These are phyloP conservation scores for Claviceps maximensis DNA, from an alignment of 2,329 filamentous ascomycete species.

Conservation along the genomic window DNA sequence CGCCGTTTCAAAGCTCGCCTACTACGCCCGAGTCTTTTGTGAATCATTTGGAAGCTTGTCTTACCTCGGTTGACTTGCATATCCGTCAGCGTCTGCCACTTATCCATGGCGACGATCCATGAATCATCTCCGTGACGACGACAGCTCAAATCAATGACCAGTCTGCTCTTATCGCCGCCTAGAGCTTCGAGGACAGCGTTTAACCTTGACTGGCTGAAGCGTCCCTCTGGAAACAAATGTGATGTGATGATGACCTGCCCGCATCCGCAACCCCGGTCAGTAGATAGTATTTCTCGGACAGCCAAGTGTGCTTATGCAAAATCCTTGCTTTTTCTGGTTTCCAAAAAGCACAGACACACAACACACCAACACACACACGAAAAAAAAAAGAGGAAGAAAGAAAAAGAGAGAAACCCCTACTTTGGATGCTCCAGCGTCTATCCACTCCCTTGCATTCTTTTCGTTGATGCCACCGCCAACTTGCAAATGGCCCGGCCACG, in stretches of 20 bases:
- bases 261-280: not conserved
- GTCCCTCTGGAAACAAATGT: slow-evolving; percentile 75
- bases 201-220: slow-evolving; percentile 66
- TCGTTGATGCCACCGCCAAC: slow-evolving; percentile 90
- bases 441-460: slow-evolving; percentile 72
- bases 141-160: slow-evolving; percentile 93
- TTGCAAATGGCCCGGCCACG: slow-evolving; percentile 73
- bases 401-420: slow-evolving; percentile 28
- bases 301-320: not conserved
- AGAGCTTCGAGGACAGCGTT: slow-evolving; percentile 61
- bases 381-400: not conserved
- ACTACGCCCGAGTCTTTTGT: not conserved
- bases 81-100: slow-evolving; percentile 96
- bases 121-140: slow-evolving; percentile 54
- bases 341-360: not conserved
- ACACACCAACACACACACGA: not conserved
- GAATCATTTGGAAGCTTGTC: slow-evolving; percentile 6
- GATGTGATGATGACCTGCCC: slow-evolving; percentile 90
- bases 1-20: not conserved
- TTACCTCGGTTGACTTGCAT: slow-evolving; percentile 83
- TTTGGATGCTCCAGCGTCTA: slow-evolving; percentile 79
- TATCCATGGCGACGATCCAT: slow-evolving; percentile 98
- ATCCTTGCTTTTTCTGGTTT: not conserved
- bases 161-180: slow-evolving; percentile 59
- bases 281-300: not conserved